Conservation (phyloP, 2,329 filamentous ascomycete species). For the Tolypocladium inflatum region DNA sequence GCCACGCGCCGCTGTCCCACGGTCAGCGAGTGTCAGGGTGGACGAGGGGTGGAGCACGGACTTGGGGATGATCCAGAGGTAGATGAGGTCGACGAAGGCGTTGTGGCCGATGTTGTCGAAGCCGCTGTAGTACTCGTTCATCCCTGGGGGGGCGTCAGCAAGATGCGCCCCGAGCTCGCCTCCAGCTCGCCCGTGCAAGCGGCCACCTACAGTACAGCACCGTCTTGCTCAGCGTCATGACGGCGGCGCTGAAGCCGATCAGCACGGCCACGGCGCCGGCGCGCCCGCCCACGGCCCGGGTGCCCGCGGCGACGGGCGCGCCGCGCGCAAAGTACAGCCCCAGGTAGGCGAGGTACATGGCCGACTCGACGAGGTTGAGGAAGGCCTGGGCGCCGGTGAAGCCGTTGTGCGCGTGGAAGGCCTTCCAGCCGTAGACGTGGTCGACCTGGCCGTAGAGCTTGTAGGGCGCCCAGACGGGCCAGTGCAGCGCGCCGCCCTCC, state of each 20-base stretch:
- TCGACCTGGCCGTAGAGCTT: constrained; percentile 72
- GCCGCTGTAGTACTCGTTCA: constrained; percentile 45
- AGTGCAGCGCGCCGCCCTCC: constrained; percentile 64
- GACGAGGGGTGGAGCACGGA: constrained; percentile 15
- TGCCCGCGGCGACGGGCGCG: constrained; percentile 8
- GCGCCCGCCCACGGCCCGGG: constrained; percentile 29
- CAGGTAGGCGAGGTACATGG: constrained; percentile 52
- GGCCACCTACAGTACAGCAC: constrained; percentile 43
- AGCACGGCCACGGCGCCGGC: constrained; percentile 35
- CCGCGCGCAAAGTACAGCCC: constrained; percentile 19
- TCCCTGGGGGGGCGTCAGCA: constrained; percentile 27
- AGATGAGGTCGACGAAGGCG: constrained; percentile 28
- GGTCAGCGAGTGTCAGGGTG: neutral
- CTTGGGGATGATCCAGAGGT: constrained; percentile 52
- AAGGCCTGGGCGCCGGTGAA: constrained; percentile 69
- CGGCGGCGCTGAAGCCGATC: constrained; percentile 40
- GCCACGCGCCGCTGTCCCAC: constrained; percentile 42
- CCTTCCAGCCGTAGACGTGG: constrained; percentile 71
- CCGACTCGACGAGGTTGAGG: constrained; percentile 60
- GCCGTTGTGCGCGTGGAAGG: constrained; percentile 56
- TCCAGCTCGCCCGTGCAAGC: neutral
- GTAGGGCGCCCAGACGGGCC: constrained; percentile 68
- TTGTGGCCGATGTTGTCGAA: constrained; percentile 52
- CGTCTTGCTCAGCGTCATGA: constrained; percentile 57
- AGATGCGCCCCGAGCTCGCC: neutral